Base-by-base conservation (phyloP, 331 rosid genomes). In the Quercus phellos region DNA sequence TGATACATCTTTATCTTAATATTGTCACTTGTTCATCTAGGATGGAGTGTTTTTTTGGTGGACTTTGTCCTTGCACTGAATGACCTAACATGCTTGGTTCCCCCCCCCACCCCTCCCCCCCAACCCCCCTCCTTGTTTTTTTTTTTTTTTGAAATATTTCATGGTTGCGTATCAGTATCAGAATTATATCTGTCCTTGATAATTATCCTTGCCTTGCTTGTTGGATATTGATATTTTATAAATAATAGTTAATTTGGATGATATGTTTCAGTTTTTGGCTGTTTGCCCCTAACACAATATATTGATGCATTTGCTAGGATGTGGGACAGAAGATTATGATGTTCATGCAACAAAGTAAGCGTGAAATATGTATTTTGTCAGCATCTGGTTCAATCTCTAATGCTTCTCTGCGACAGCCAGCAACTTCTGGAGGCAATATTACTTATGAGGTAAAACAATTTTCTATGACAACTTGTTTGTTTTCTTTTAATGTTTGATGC, bases 271-370 rank as follows among this genome's bases (percentile, higher is more conserved):
- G 38, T 76, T 35, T 74, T 83, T 78, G 73, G 73, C 46, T 8
- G 46, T 38, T 38, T 38, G 12, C 74, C 63, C 54, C 79, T 90
- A 84, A 82, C 78, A 70, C 74, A 74, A 63, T 81, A 59, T 80
- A 58, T 82, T 80, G 78, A 42, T 77, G 76, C 50, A 38, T 85
- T 73, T 71, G 80, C 70, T 84, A 93, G 99, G 99, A 95, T 79
- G 98, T 95, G 77, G 94, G 94, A 80, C 96, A 95, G 87, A 93
- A 95, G 87, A 93, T 95, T 76, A 91, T 92, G 96, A 53, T 79
- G 79, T 95, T 92, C 75, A 85, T 90, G 97, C 98, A 93, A 85
- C 99, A 92, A 86, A 87, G 89, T 81, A 95, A 87, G 90, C 94
- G 96, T 67, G 99, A 95, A 88, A 83, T 95, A 70, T 95, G 98